Base-by-base conservation (phyloP, 768 basidiomycete species). In the Boletus eberwhitei region DNA sequence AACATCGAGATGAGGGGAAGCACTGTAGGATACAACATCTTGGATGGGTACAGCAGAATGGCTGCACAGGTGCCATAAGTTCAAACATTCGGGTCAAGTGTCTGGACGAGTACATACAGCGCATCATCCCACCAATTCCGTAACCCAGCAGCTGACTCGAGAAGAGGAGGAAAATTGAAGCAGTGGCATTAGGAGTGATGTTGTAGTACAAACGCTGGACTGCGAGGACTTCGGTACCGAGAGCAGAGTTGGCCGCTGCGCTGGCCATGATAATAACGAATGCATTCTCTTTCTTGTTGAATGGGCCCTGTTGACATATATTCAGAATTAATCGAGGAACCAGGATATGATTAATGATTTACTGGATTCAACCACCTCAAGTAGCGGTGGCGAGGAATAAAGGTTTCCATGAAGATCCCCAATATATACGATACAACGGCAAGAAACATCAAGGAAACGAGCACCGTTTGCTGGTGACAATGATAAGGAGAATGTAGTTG, bases 281-380 rank as follows among this genome's bases (percentile, higher is more conserved):
- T 0, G 79, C 79, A 65, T 81, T 80, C 62, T 83, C 82, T 59
- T 82, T 83, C 66, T 81, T 82, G 64, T 83, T 82, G 63, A 82
- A 83, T 3, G 81, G 79, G 2, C 76, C 74, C 80, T 82, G 38
- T 50, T 7, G 17, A 54, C 21, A 29, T 34, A 16, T 40, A 17
- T 34, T 47, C 48, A 47, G 55, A 16, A 45, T 50, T 46, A 31
- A 31, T 22, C n/a, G 32, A 45, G 32, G 22, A 24, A 41, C 8
- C 2, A 1, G 8, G 16, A 29, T 12, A 19, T 41, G 22, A 3
- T 36, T 7, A 17, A 19, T 11, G n/a, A 42, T 36, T 48, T 46
- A 67, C 76, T n/a, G 83, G 82, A 57, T 84, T 84, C 38, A 84
- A 70, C 60, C 75, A 79, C 24, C 73, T 75, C 57, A 82, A 71